A percentile compares a stretch with the other conserved stretches of the same genome.
Evolutionary conservation across 2,329 filamentous ascomycete species (phyloP).

Genomic region (Fusarium dlaminii): DNA sequence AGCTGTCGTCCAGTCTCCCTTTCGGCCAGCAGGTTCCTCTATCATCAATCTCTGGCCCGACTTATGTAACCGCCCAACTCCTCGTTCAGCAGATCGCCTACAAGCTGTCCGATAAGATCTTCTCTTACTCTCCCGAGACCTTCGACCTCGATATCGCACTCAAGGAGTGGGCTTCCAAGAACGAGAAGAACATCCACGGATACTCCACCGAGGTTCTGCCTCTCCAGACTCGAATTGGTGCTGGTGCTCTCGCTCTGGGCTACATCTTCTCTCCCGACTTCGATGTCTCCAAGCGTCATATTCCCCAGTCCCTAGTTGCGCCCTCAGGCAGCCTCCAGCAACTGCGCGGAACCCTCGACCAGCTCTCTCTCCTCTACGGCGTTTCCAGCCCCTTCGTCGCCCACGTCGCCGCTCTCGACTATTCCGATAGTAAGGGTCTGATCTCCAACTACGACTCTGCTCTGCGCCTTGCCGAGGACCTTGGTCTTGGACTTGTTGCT

Average conservation of each 20-base stretch:
- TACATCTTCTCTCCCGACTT: conserved; percentile 99
- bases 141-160: conserved; percentile 90
- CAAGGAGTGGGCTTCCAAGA: conserved; percentile 75
- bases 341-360: conserved; percentile 85
- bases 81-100: conserved; percentile 97
- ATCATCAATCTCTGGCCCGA: conserved; percentile 79
- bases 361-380: conserved; percentile 89
- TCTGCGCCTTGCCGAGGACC: conserved; percentile 84
- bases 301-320: conserved; percentile 90
- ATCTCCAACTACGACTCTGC: conserved; percentile 88
- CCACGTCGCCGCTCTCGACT: conserved; percentile 92
- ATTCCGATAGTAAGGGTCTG: conserved; percentile 73
- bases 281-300: conserved; percentile 87
- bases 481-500: conserved; percentile 85
- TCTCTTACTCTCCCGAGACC: conserved; percentile 92
- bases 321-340: conserved; percentile 84
- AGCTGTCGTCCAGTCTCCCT: conserved; percentile 63
- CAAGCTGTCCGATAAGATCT: conserved; percentile 94
- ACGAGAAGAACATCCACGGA: conserved; percentile 83
- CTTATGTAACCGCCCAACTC: conserved; percentile 91
- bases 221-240: conserved; percentile 88
- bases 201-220: conserved; percentile 80
- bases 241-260: conserved; percentile 89
- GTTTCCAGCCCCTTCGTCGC: conserved; percentile 93
- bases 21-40: conserved; percentile 66